Conservation (phyloP, 2,329 filamentous ascomycete genomes). For the Raffaelea albimanens region DNA sequence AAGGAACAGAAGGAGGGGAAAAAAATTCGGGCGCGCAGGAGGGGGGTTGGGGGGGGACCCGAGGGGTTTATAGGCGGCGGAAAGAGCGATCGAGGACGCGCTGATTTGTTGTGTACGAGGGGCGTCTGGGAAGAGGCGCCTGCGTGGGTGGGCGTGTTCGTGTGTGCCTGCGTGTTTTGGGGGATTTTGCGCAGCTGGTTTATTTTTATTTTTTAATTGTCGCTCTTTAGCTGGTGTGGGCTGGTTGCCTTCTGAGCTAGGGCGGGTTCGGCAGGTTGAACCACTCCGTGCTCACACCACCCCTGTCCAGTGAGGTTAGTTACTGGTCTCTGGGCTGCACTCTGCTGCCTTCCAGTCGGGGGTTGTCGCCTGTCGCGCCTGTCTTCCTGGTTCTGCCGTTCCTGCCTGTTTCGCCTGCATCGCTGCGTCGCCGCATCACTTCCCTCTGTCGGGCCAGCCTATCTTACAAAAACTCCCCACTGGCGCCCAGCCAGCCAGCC, state of each 20-base stretch:
- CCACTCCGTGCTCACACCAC: neutral
- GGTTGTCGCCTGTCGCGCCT: neutral
- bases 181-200: neutral
- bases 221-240: constrained; percentile 1
- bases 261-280: neutral
- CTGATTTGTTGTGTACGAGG: constrained; percentile 15
- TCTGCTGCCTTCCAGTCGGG: too few relatives aligned
- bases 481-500: neutral
- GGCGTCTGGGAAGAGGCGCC: neutral
- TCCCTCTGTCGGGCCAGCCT: neutral
- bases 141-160: too few relatives aligned
- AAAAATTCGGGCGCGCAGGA: constrained; percentile 6
- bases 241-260: neutral
- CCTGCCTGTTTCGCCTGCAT: neutral
- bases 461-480: neutral
- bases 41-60: constrained; percentile 13
- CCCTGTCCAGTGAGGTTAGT: neutral
- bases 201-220: constrained; percentile 2
- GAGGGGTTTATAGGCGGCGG: constrained; percentile 16
- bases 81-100: constrained; percentile 12
- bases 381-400: neutral
- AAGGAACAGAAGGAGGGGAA: constrained; percentile 6
- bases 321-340: neutral
- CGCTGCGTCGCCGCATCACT: neutral
- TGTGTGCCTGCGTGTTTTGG: too few relatives aligned